Evolutionary conservation across 495 filamentous ascomycete genomes (phyloP).

Genomic region (Antarctomyces pellizariae): DNA sequence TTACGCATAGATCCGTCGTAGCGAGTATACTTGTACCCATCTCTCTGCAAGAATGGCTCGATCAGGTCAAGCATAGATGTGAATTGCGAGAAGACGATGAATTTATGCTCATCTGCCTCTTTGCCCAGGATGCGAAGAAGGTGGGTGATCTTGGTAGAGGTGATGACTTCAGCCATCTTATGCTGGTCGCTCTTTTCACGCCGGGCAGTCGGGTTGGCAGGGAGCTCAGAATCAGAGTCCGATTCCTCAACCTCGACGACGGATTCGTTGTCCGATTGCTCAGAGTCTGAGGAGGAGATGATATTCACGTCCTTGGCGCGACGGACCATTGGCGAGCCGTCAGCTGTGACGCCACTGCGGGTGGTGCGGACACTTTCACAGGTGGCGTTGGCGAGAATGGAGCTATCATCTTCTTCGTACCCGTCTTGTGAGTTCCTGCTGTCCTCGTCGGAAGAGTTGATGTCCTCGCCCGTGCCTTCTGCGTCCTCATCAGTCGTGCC

Average conservation of each 20-base stretch:
- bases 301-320: no score
- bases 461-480: conserved; percentile 62
- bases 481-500: conserved; percentile 67
- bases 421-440: conserved; percentile 9
- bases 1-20: conserved; percentile 96
- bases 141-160: conserved; percentile 78
- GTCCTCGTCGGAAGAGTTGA: conserved; percentile 36
- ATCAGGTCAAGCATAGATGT: conserved; percentile 88
- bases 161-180: conserved; percentile 21
- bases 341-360: no score
- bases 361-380: no score
- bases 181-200: conserved; percentile 10
- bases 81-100: conserved; percentile 95
- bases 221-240: conserved; percentile 2
- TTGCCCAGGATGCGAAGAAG: conserved; percentile 58
- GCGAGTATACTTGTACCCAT: conserved; percentile 52
- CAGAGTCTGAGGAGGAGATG: no score
- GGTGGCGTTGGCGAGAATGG: no score
- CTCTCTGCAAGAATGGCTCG: conserved; percentile 62
- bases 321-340: no score
- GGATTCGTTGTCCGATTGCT: no score
- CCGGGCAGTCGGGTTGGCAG: conserved; percentile 3
- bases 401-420: conserved; percentile 23
- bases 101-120: conserved; percentile 61
- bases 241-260: no score